Base-by-base conservation (phyloP, 805 yeast genomes). In the Metschnikowia cerradonensis region DNA sequence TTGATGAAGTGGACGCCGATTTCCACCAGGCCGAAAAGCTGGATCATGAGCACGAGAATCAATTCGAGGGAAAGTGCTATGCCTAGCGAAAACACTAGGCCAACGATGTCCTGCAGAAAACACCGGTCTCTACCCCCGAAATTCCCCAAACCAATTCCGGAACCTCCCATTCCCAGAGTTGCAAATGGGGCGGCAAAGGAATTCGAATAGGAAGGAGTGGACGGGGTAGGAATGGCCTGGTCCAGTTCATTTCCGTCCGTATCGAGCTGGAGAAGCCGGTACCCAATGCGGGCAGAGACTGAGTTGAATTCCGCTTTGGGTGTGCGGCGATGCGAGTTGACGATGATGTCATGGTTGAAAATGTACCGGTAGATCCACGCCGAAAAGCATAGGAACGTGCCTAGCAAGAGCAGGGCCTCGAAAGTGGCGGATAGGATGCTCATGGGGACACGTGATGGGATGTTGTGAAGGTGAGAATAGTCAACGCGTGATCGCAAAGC, bases 11-110 rank as follows among this genome's bases (percentile, higher is more conserved):
- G 26, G 44, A 70, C 55, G 3, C 60, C 58, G 33, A 59, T 55
- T 20, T 59, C 53, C 20, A 58, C 45, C 20, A 45, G 23, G 39
- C 63, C 66, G 11, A 62, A 58, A 39, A 72, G 60, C 53, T 74
- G 77, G 51, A 71, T 65, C 66, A 72, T 61, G 58, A 72, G 67
- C 17, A 72, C 54, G 3, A 67, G 51, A 23, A 71, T 65, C 35
- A 73, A 56, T 51, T 64, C 64, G 7, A 66, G 54, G 37, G 73
- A 66, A 13, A 71, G 59, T 11, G 75, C 58, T 1, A 67, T 52
- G 13, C 68, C 61, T 7, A 56, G 39, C 36, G 71, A 60, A 52
- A 73, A 73, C 13, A 68, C 50, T 4, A 48, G 47, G 11, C 70
- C 68, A 8, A 67, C 61, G 13, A 57, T 34, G 26, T 11, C 32